These are phyloP conservation scores for Yarrowia keelungensis DNA, from an alignment of 805 yeast species.

Conservation along the genomic window DNA sequence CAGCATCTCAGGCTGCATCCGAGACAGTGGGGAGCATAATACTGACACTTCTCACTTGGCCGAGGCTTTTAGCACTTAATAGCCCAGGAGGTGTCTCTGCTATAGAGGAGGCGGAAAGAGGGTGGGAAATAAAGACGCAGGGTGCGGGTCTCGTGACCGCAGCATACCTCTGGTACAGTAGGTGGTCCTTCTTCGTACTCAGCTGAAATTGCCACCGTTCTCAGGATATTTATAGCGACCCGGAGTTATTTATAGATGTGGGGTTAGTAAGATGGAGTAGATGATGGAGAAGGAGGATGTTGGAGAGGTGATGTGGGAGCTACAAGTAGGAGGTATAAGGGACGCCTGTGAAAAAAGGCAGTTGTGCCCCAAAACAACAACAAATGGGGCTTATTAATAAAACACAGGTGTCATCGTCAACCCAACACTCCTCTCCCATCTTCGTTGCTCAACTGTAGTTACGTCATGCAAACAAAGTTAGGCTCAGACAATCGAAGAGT, in stretches of 20 bases:
- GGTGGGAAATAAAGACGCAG: not conserved
- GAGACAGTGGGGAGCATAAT: constrained; percentile 20
- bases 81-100: too few species aligned
- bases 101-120: too few species aligned
- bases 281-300: too few species aligned
- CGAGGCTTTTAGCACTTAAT: constrained; percentile 8
- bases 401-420: too few species aligned
- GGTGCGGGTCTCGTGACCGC: not conserved
- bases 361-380: too few species aligned
- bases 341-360: too few species aligned
- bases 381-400: too few species aligned
- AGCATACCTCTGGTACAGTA: not conserved
- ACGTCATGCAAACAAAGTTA: constrained; percentile 35
- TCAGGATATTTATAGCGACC: constrained; percentile 23
- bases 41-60: not conserved
- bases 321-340: too few species aligned
- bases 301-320: too few species aligned
- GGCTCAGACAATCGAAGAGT: constrained; percentile 34
- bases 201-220: not conserved
- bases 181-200: too few species aligned
- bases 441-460: constrained; percentile 28
- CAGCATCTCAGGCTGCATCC: constrained; percentile 28
- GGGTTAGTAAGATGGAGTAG: constrained; percentile 1
- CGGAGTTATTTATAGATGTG: constrained; percentile 21
- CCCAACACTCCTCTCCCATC: not conserved